Conservation (phyloP, 352 stramenopile genomes). For the Sclerospora graminicola region DNA sequence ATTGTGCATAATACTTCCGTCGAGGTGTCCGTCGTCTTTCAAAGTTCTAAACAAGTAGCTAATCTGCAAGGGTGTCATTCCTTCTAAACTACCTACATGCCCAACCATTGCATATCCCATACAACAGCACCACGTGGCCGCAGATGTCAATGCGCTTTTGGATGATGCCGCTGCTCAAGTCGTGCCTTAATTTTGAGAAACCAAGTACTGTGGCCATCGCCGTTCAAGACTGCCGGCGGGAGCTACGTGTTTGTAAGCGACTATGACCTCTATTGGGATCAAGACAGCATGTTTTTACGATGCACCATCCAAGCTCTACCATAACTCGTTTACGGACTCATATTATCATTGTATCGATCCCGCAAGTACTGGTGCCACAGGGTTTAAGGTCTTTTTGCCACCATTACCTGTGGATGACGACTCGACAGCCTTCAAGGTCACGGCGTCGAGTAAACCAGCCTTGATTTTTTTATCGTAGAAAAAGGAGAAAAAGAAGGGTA, state of each 20-base stretch:
- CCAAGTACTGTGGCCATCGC: conserved; percentile 61
- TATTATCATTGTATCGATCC: no score
- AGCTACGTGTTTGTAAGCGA: no score
- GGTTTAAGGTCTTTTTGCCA: no score
- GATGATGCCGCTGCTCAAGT: no score
- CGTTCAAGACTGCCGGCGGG: no score
- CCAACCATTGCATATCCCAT: conserved; percentile 3
- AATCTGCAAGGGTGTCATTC: no score
- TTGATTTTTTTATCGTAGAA: no score
- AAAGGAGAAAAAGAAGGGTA: conserved; percentile 54
- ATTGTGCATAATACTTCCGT: conserved; percentile 25
- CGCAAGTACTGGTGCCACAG: no score
- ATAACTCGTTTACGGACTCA: conserved; percentile 57
- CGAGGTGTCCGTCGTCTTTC: conserved; percentile 20
- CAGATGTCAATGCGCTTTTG: no score
- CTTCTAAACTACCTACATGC: conserved; percentile 11
- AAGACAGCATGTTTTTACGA: conserved; percentile 88
- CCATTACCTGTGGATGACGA: no score
- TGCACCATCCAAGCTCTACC: conserved; percentile 59
- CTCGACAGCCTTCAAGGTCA: conserved; percentile 5
- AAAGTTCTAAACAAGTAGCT: conserved; percentile 21
- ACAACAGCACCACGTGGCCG: no score
- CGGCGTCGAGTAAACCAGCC: conserved; percentile 11
- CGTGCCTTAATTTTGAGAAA: conserved; percentile 45
- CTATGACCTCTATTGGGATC: no score